Base-by-base conservation (phyloP, 768 basidiomycete species). In the Termitomyces sp. region DNA sequence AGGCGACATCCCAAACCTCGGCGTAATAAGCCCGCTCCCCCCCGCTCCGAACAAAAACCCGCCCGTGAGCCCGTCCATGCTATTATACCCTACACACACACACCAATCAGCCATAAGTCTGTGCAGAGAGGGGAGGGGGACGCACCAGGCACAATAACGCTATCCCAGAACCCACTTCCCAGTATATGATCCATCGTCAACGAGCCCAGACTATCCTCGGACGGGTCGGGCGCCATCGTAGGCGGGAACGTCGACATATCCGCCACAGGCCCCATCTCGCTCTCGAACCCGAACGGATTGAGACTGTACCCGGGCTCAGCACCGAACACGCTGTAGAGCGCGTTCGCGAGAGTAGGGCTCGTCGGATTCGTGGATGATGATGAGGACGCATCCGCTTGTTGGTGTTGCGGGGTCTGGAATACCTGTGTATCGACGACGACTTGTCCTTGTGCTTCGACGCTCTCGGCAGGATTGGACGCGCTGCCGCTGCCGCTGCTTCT, bases 221-320 rank as follows among this genome's bases (percentile, higher is more conserved):
- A 45, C 52, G 77, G 75, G 54, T 72, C 53, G 5, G 82, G 77
- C 46, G 82, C 85, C 87, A 91, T 90, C 51, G 87, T 90, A n/a
- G 90, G 90, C 47, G 90, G 90, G 79, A 92, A 92, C 53, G 84
- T 90, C 45, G 86, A 81, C 62, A 92, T 84, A 66, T 92, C 90
- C 58, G 79, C 82, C 15, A 85, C 88, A 4, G 88, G 89, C 0
- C 90, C 90, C 87, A 91, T 91, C 74, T 93, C 90, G 51, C 88
- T 76, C 51, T 83, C 83, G 62, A 88, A 86, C 56, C 86, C 82
- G 70, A 85, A 90, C 62, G 83, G 82, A 58, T 76, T 72, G 56
- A 84, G 62, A 49, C 64, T 53, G 53, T 68, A 69, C 17, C 65
- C 60, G 9, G 64, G 51, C 35, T 71, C 70, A 42, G 60, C 40